A percentile compares a stretch with the other conserved stretches of the same genome.
Evolutionary conservation across 208 protist species (phyloP).

Genomic region (Crithidia thermophila): DNA sequence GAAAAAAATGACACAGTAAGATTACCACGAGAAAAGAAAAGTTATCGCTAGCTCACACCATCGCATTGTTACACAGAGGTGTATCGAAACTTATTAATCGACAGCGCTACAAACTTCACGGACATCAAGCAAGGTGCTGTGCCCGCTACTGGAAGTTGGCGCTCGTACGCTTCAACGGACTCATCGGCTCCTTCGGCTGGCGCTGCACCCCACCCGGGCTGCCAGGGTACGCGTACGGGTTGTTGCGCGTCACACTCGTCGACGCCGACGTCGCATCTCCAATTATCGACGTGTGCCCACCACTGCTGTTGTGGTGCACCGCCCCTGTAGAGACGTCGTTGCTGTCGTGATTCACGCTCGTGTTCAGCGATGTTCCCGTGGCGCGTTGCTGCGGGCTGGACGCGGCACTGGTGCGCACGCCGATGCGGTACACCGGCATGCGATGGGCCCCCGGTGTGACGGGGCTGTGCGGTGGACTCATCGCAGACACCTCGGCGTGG

Average conservation of each 20-base stretch:
- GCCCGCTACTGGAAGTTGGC: constrained; percentile 6
- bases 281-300: too few species aligned
- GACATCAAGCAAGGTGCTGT: too few species aligned
- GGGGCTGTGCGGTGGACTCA: constrained; percentile 18
- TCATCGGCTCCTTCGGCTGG: constrained; percentile 19
- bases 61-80: too few species aligned
- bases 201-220: constrained; percentile 6
- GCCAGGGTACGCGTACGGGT: constrained; percentile 19
- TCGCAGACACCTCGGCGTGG: background rate
- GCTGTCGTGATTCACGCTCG: constrained; percentile 8
- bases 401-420: background rate
- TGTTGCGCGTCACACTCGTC: constrained; percentile 13
- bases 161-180: constrained; percentile 8
- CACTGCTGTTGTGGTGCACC: background rate
- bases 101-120: constrained; percentile 4
- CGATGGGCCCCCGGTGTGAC: constrained; percentile 2
- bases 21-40: too few species aligned
- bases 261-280: constrained; percentile 1
- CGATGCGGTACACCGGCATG: constrained; percentile 16
- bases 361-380: constrained; percentile 3
- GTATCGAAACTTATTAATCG: too few species aligned
- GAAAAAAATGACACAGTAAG: constrained; percentile 15
- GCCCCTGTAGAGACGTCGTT: background rate
- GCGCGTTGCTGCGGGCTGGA: background rate
- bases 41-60: too few species aligned